Evolutionary conservation across 176 grass and related monocot genomes (phyloP).

Genomic region (Phyllostachys edulis): DNA sequence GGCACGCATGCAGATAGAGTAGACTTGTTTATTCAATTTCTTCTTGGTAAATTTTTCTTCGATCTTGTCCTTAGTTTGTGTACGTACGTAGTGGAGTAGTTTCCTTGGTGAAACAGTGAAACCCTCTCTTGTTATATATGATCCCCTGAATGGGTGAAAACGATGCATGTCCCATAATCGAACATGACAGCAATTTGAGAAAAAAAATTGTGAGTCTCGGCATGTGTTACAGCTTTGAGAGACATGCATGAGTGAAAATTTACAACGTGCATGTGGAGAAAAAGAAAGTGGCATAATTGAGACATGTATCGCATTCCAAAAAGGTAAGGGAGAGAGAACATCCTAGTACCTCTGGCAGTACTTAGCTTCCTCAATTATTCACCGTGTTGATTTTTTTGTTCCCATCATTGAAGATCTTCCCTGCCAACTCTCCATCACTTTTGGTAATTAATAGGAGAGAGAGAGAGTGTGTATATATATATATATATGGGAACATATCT

Average conservation of each 20-base stretch:
- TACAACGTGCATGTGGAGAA: too few species aligned
- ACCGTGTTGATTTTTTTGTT: not conserved
- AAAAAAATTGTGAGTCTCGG: too few species aligned
- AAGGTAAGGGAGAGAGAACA: not conserved
- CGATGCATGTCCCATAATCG: not conserved
- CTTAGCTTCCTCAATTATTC: not conserved
- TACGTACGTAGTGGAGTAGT: not conserved
- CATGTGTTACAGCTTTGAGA: too few species aligned
- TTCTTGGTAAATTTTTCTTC: not conserved
- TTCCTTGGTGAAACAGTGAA: not conserved
- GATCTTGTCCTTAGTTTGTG: not conserved
- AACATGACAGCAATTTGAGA: not conserved
- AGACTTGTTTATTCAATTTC: not conserved
- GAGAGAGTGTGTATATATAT: too few species aligned
- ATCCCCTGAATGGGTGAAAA: constrained; percentile 14
- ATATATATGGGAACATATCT: too few species aligned
- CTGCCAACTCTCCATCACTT: not conserved
- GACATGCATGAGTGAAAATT: too few species aligned
- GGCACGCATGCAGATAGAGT: not conserved
- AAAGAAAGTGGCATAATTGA: not conserved
- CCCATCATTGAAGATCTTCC: not conserved
- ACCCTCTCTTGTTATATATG: not conserved
- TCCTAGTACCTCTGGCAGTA: not conserved
- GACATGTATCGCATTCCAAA: not conserved
- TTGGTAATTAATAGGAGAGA: not conserved